Base-by-base conservation (phyloP, 345 rosid species). In the Abelmoschus esculentus region DNA sequence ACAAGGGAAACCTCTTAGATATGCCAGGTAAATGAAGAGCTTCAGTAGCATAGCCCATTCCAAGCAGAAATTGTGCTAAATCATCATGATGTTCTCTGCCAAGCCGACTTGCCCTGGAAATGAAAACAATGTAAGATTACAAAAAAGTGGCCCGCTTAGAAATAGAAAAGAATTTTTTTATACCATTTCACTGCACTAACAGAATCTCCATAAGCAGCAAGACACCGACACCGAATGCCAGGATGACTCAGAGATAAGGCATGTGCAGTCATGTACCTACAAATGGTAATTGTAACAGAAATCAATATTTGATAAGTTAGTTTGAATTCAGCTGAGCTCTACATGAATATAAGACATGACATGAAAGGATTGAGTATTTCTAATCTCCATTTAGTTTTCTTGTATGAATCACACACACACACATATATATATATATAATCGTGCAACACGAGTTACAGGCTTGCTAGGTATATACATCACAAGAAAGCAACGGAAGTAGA, bases 21-120 rank as follows among this genome's bases (percentile, higher is more conserved):
- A 95, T 87, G 76, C 99, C 99, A 78, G 99, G 96, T 60, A 95
- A 85, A 85, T 95, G 98, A 81, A 95, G 99, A 67, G 99, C 99
- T 84, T 95, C 99, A 53, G 89, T 95, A 18, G 98, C 98, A 70
- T 95, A 95, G 69, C 99, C 99, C 99, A 95, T 95, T 67, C 97
- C 99, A 76, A 92, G 83, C 96, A 95, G 83, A 78, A 95, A 95
- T 66, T 95, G 96, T 55, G 97, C 99, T 67, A 95, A 84, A 82
- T 95, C 99, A 83, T 95, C 99, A 72, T 95, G 99, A 77, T 95
- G 99, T 70, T 95, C 99, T 79, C 73, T 58, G 34, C 93, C 99
- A 75, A 95, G 99, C 78, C 99, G 85, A 84, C 91, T 95, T 75
- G 97, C 97, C 97, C 99, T 95, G 85, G 70, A 76, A 58, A 81